Evolutionary conservation across 306 rosid species (phyloP).

Genomic region (Cicer pinnatifidum): DNA sequence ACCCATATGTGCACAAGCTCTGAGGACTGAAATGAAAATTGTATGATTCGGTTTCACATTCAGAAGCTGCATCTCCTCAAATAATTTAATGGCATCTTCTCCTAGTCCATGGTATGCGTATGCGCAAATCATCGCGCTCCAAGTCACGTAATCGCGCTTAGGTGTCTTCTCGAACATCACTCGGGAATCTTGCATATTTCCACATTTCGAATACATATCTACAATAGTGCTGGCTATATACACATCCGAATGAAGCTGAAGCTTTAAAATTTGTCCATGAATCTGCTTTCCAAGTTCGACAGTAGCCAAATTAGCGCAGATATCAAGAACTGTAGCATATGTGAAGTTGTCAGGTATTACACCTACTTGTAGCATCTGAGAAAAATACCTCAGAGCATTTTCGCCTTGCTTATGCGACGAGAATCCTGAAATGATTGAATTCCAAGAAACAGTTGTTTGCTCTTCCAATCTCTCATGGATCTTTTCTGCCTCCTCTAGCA

Average conservation of each 20-base stretch:
- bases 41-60: conserved; percentile 72
- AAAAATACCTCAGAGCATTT: conserved; percentile 74
- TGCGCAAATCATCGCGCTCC: conserved; percentile 94
- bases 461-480: conserved; percentile 67
- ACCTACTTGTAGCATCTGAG: conserved; percentile 72
- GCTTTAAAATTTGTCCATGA: conserved; percentile 79
- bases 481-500: conserved; percentile 81
- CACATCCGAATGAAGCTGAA: conserved; percentile 68
- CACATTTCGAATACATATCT: conserved; percentile 92
- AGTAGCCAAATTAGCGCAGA: conserved; percentile 85
- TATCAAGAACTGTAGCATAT: conserved; percentile 78
- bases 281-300: conserved; percentile 86
- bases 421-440: conserved; percentile 84
- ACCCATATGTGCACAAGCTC: conserved; percentile 86
- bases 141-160: conserved; percentile 77
- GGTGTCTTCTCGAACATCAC: conserved; percentile 75
- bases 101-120: conserved; percentile 80
- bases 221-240: conserved; percentile 81
- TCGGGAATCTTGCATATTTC: conserved; percentile 72
- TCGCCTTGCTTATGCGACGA: conserved; percentile 70
- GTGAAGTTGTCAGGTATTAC: conserved; percentile 79
- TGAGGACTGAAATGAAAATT: conserved; percentile 83
- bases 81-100: conserved; percentile 71
- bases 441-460: conserved; percentile 77
- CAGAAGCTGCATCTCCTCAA: conserved; percentile 71